Conservation (phyloP, 106 monocot genomes). For the Acorus gramineus region DNA sequence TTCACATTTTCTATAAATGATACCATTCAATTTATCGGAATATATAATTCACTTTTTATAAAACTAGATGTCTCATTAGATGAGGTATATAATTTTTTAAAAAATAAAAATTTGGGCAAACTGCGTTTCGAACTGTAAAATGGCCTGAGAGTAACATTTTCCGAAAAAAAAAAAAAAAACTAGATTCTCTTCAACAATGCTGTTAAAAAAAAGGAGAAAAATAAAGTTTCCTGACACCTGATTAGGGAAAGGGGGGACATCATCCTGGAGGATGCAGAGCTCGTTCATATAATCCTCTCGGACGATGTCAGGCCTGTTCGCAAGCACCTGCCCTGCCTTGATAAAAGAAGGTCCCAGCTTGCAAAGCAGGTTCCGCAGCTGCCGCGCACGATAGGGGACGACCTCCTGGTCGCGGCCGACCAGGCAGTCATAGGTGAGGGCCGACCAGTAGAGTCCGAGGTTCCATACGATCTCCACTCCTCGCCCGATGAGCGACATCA, state of each 20-base stretch:
- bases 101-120: too few relatives aligned
- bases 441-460: slow-evolving; percentile 81
- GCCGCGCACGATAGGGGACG: slow-evolving; percentile 87
- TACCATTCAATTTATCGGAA: too few relatives aligned
- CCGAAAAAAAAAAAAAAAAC: not conserved
- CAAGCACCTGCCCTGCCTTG: slow-evolving; percentile 98
- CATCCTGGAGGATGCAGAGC: slow-evolving; percentile 96
- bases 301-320: slow-evolving; percentile 93
- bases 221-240: slow-evolving; percentile 27
- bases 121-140: too few relatives aligned
- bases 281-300: slow-evolving; percentile 99
- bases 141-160: too few relatives aligned
- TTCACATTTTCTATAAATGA: too few relatives aligned
- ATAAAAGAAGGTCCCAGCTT: slow-evolving; percentile 92
- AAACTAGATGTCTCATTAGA: too few relatives aligned
- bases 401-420: slow-evolving; percentile 91
- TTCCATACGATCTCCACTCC: slow-evolving; percentile 87
- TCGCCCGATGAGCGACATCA: slow-evolving; percentile 53
- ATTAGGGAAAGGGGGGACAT: slow-evolving; percentile 91
- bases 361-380: slow-evolving; percentile 86
- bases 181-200: too few relatives aligned
- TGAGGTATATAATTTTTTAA: too few relatives aligned
- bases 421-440: slow-evolving; percentile 69
- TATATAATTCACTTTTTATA: too few relatives aligned
- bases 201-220: too few relatives aligned